Conservation (phyloP, 768 basidiomycete species). For the Lentinula raphanica region DNA sequence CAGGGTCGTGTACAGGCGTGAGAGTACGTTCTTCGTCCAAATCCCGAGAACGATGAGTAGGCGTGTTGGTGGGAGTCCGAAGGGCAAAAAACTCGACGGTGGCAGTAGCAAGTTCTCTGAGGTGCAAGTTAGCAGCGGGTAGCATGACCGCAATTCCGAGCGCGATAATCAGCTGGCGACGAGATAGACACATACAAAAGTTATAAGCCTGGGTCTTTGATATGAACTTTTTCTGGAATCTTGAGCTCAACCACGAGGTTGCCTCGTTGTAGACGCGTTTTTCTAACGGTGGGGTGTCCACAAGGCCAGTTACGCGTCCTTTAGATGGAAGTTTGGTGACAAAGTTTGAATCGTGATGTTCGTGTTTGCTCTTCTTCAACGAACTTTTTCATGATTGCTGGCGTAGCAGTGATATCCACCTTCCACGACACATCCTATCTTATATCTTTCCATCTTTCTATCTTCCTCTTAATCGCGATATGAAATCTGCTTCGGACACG, state of each 20-base stretch:
- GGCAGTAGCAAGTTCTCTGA: slow-evolving; percentile 44
- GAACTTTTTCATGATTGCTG: background rate
- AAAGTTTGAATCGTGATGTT: background rate
- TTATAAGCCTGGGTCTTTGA: background rate
- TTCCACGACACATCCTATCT: background rate
- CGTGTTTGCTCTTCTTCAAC: background rate
- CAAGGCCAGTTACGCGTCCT: slow-evolving; percentile 5
- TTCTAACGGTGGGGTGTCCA: background rate
- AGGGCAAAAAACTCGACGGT: slow-evolving; percentile 58
- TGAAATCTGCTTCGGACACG: slow-evolving; percentile 56
- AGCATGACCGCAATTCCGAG: slow-evolving; percentile 31
- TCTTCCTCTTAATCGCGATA: slow-evolving; percentile 14
- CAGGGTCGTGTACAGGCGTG: slow-evolving; percentile 36
- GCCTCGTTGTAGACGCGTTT: slow-evolving; percentile 9
- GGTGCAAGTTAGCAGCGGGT: slow-evolving; percentile 41
- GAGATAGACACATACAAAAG: background rate
- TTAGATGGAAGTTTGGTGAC: background rate
- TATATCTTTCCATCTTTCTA: slow-evolving; percentile 9
- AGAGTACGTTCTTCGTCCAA: slow-evolving; percentile 24
- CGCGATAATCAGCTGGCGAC: background rate
- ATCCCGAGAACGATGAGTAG: slow-evolving; percentile 21
- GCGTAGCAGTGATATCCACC: background rate
- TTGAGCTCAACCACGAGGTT: slow-evolving; percentile 5
- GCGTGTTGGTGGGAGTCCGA: slow-evolving; percentile 30
- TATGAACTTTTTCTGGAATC: slow-evolving; percentile 1